phyloP scores from a whole-genome alignment of 306 rosid species.

The Rosa persica region DNA sequence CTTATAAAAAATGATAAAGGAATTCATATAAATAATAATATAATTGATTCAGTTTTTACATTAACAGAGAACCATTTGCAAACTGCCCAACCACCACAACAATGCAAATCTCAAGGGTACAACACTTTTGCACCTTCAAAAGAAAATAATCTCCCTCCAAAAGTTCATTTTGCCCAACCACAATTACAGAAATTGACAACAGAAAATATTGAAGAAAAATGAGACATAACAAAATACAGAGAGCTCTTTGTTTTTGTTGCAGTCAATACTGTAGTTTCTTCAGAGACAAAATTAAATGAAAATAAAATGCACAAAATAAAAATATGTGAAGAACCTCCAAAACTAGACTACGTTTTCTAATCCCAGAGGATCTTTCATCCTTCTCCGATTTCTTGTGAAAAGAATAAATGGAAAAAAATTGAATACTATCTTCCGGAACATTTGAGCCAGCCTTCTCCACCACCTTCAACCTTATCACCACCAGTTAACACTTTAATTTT shows the following conservation, averaged over 20 bases:
- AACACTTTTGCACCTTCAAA: constrained; percentile 16
- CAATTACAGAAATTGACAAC: constrained; percentile 14
- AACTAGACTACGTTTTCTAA: constrained; percentile 29
- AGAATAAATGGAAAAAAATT: constrained; percentile 39
- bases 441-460: constrained; percentile 18
- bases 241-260: constrained; percentile 34
- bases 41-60: constrained; percentile 23
- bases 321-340: constrained; percentile 35
- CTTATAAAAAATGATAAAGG: constrained; percentile 14
- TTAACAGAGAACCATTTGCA: constrained; percentile 2
- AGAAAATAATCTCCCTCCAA: constrained; percentile 5
- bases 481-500: constrained; percentile 23
- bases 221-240: constrained; percentile 21
- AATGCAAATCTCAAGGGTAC: constrained; percentile 12
- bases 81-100: neutral
- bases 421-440: constrained; percentile 28
- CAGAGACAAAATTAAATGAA: constrained; percentile 1
- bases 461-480: constrained; percentile 22
- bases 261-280: constrained; percentile 27
- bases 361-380: constrained; percentile 31
- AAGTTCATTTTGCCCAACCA: constrained; percentile 17
- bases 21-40: constrained; percentile 18
- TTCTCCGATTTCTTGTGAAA: constrained; percentile 32
- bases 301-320: constrained; percentile 22
- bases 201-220: constrained; percentile 24